Conservation (phyloP, 2,329 filamentous ascomycete genomes). For the Exophiala dermatitidis region DNA sequence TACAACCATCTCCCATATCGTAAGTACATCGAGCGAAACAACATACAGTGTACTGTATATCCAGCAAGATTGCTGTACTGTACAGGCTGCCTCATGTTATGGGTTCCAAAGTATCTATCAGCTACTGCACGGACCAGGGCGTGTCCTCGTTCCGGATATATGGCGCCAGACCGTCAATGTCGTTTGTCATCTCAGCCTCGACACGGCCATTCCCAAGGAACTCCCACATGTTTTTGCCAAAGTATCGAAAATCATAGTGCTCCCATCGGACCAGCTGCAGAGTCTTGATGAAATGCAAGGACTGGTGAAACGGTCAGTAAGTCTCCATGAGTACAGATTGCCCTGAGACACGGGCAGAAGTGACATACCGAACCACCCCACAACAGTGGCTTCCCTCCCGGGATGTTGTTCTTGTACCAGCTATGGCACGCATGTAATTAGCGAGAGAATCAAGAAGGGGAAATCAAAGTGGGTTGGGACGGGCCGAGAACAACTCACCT, state of each 20-base stretch:
- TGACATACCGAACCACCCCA: slow-evolving; percentile 5
- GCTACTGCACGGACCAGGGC: not conserved
- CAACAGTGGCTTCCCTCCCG: slow-evolving; percentile 4
- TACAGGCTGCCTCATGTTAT: too few species aligned
- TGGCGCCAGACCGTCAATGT: not conserved
- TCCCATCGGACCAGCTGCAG: slow-evolving; percentile 5
- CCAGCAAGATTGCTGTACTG: too few species aligned
- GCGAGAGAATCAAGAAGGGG: not conserved
- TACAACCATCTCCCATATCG: too few species aligned
- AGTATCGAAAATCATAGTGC: slow-evolving; percentile 9
- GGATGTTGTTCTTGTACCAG: slow-evolving; percentile 10
- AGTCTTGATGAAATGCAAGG: slow-evolving; percentile 13
- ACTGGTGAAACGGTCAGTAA: not conserved
- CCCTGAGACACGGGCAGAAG: not conserved
- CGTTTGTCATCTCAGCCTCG: slow-evolving; percentile 1
- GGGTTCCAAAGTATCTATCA: too few species aligned
- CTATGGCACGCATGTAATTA: not conserved
- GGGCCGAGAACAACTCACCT: not conserved
- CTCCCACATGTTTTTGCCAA: slow-evolving; percentile 4
- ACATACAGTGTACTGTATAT: too few species aligned
- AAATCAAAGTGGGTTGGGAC: not conserved
- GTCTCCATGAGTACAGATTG: not conserved
- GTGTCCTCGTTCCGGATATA: slow-evolving; percentile 6
- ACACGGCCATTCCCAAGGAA: slow-evolving; percentile 10
- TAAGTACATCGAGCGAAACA: too few species aligned